Evolutionary conservation across 768 basidiomycete genomes (phyloP).

Genomic region (Auricularia cornea): DNA sequence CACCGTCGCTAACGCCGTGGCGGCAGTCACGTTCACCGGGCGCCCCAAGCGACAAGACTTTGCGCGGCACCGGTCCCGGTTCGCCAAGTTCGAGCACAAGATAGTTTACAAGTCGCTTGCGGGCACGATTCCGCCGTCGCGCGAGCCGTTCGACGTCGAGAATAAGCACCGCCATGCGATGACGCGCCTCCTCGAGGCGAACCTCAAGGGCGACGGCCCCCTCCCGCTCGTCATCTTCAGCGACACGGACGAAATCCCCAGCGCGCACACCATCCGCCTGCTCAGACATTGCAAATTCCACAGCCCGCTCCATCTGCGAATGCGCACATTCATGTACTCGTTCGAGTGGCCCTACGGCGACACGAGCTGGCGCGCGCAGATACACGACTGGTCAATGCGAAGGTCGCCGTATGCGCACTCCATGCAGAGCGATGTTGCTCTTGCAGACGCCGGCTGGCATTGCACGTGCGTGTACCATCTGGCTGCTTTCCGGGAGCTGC

Average conservation of each 20-base stretch:
- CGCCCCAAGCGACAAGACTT: constrained; percentile 46
- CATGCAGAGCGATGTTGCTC: constrained; percentile 36
- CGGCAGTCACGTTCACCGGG: constrained; percentile 45
- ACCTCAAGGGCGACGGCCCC: constrained; percentile 25
- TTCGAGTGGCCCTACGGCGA: constrained; percentile 49
- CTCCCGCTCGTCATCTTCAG: constrained; percentile 48
- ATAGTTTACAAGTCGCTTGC: constrained; percentile 42
- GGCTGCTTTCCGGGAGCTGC: neutral
- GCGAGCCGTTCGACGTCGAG: constrained; percentile 42
- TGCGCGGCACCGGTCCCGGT: constrained; percentile 35
- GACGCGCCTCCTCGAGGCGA: constrained; percentile 35
- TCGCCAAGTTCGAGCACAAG: constrained; percentile 43
- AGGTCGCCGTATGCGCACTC: constrained; percentile 38
- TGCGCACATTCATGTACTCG: constrained; percentile 55
- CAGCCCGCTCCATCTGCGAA: constrained; percentile 46
- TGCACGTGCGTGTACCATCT: constrained; percentile 25
- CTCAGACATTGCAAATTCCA: constrained; percentile 47
- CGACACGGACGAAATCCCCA: constrained; percentile 56
- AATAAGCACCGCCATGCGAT: constrained; percentile 39
- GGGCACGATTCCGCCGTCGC: constrained; percentile 14
- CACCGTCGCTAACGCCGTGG: neutral
- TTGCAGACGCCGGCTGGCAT: constrained; percentile 63
- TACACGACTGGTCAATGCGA: constrained; percentile 36
- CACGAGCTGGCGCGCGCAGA: constrained; percentile 49
- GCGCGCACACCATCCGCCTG: constrained; percentile 41